Conservation (phyloP, 2,329 filamentous ascomycete genomes). For the Reticulascus tulasneorum region DNA sequence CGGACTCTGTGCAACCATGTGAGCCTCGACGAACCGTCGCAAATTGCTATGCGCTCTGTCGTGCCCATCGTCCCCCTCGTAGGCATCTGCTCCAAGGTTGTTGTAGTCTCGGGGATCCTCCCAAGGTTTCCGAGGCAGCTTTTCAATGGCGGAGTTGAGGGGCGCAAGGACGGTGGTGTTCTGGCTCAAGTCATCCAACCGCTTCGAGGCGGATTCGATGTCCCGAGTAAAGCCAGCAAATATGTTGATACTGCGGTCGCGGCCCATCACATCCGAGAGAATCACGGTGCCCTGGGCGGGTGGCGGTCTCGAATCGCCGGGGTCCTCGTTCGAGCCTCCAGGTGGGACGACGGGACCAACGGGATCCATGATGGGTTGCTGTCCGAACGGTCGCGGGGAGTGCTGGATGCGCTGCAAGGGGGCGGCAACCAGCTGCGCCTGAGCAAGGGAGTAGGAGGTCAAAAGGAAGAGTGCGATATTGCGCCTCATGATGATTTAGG, state of each 20-base stretch:
- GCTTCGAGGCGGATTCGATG: slow-evolving; percentile 62
- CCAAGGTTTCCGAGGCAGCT: slow-evolving; percentile 82
- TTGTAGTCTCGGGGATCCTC: slow-evolving; percentile 72
- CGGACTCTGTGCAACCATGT: slow-evolving; percentile 71
- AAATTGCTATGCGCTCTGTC: slow-evolving; percentile 76
- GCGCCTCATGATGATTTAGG: slow-evolving; percentile 10
- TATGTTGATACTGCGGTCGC: slow-evolving; percentile 73
- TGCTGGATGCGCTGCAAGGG: slow-evolving; percentile 7
- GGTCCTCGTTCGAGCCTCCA: too few species aligned
- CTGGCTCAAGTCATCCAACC: slow-evolving; percentile 60
- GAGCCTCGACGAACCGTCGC: slow-evolving; percentile 76
- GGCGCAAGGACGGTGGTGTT: slow-evolving; percentile 88
- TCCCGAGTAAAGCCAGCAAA: slow-evolving; percentile 81
- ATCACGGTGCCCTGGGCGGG: slow-evolving; percentile 51
- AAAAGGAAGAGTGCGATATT: slow-evolving; percentile 9
- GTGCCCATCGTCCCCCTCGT: slow-evolving; percentile 70
- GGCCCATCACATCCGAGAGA: slow-evolving; percentile 80
- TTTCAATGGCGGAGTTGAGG: slow-evolving; percentile 74
- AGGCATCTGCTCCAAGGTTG: slow-evolving; percentile 63
- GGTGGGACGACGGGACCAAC: slow-evolving; percentile 21
- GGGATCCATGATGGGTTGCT: slow-evolving; percentile 13
- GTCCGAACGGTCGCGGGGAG: slow-evolving; percentile 8
- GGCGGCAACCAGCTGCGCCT: slow-evolving; percentile 7
- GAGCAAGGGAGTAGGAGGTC: slow-evolving; percentile 7
- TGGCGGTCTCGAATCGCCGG: slow-evolving; percentile 20